Base-by-base conservation (phyloP, 805 yeast species). In the Starmerella bombi region DNA sequence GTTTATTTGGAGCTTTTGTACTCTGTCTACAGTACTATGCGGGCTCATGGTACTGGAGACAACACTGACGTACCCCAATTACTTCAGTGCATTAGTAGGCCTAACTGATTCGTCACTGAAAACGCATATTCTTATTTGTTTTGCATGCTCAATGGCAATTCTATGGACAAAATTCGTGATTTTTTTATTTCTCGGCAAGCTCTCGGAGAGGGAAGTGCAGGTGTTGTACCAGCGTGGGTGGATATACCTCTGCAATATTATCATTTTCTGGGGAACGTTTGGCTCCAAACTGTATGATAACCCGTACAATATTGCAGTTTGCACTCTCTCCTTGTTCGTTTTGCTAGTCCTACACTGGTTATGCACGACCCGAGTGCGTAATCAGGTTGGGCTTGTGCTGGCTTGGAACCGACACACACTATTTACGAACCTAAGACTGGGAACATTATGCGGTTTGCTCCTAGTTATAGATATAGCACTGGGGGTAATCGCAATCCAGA, bases 311-410 rank as follows among this genome's bases (percentile, higher is more conserved):
- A 59, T 73, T n/a, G 69, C 65, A 46, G 38, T 48, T 3, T 35
- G 46, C 22, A 21, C 41, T 21, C 40, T 48, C 6, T 30, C 43
- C 5, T 18, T 49, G 4, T 51, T 64, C 12, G 51, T 75, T 46
- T 53, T 75, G 53, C 66, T 69, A 53, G 75, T 79, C 2, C 75
- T 80, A 62, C 94, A 85, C 55, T 78, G 93, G 75, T 69, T 91
- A 1, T 58, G 79, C 34, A 60, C 29, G 25, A 32, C 31, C 34
- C 41, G 50, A 16, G 49, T 47, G 18, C 17, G 63, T 29, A 77
- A 73, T 41, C 55, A 81, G 19, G 60, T 71, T 14, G 75, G 72
- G 22, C 6, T 35, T 3, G 52, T 34, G 2, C 38, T 42, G 3
- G 25, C 27, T 6, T 15, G 30, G 32, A 22, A 16, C 17, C 19